Percentiles rank a stretch among this genome's conserved stretches.
phyloP scores from a whole-genome alignment of 2,329 filamentous ascomycete species.

The Niveomyces coronatus region DNA sequence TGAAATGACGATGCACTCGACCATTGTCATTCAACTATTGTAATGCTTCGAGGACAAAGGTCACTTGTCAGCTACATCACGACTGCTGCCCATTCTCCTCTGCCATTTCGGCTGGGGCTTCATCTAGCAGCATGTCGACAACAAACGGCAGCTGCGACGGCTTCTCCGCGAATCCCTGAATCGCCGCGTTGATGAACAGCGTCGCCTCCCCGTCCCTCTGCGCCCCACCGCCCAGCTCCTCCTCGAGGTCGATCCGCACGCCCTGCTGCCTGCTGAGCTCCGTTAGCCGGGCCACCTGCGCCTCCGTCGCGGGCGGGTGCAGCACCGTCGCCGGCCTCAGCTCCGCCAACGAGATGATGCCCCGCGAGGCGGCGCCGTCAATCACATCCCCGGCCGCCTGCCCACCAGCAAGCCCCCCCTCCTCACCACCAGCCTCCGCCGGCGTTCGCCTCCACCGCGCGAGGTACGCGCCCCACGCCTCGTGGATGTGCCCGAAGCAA shows the following conservation, averaged over 20 bases:
- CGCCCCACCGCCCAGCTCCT: not conserved
- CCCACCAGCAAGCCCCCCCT: not conserved
- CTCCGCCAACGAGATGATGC: conserved; percentile 24
- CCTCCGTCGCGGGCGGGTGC: conserved; percentile 4
- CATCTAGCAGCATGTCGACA: conserved; percentile 35
- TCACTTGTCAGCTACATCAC: not conserved
- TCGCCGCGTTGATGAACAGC: conserved; percentile 49
- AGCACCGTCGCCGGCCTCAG: conserved; percentile 15
- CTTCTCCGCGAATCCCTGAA: conserved; percentile 33
- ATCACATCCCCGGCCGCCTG: conserved; percentile 24
- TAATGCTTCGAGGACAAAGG: not conserved
- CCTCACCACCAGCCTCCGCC: not conserved
- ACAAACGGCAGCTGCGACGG: conserved; percentile 42
- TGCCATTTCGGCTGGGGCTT: conserved; percentile 5
- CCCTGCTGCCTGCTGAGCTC: conserved; percentile 19
- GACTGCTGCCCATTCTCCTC: not conserved
- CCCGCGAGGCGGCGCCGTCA: conserved; percentile 28
- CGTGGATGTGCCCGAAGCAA: conserved; percentile 51
- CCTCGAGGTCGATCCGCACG: conserved; percentile 27
- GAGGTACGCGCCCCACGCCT: conserved; percentile 46
- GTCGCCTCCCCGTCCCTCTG: conserved; percentile 28
- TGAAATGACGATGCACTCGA: not conserved
- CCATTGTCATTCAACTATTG: not conserved
- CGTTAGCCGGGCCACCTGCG: conserved; percentile 12
- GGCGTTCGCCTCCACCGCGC: conserved; percentile 34